A percentile compares a stretch with the other conserved stretches of the same genome.
These are phyloP conservation scores for Borovskyia barvae DNA, from an alignment of 208 protist genomes.

Conservation along the genomic window DNA sequence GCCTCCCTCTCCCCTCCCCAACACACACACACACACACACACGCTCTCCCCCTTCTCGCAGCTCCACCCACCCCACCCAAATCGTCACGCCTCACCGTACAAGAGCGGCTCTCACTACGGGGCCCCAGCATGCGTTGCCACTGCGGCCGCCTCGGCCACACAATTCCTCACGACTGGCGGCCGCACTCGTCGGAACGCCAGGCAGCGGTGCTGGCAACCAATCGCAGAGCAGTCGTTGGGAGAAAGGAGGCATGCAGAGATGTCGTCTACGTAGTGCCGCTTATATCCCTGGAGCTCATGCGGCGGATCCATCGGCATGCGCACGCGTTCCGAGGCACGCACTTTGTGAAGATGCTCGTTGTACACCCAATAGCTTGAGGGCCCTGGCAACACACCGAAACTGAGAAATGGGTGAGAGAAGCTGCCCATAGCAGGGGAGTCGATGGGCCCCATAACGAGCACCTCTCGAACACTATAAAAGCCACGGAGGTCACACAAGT, in stretches of 20 bases:
- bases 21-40: too few species aligned
- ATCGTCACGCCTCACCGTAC: too few species aligned
- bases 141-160: neutral
- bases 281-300: conserved; percentile 63
- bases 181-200: conserved; percentile 48
- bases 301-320: conserved; percentile 72
- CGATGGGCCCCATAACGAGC: conserved; percentile 52
- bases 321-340: conserved; percentile 33
- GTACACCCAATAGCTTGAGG: conserved; percentile 71
- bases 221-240: conserved; percentile 60
- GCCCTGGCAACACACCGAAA: conserved; percentile 69
- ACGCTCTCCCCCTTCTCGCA: too few species aligned
- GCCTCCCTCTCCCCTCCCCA: too few species aligned
- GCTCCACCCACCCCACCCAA: too few species aligned
- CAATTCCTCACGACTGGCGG: conserved; percentile 33
- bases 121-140: too few species aligned
- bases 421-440: conserved; percentile 71
- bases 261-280: conserved; percentile 51
- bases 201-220: conserved; percentile 39
- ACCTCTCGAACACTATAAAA: conserved; percentile 75
- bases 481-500: conserved; percentile 60
- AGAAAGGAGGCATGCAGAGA: conserved; percentile 53
- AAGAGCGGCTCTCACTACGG: too few species aligned
- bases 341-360: conserved; percentile 66
- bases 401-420: conserved; percentile 69